A percentile compares a stretch with the other conserved stretches of the same genome.
phyloP scores from a whole-genome alignment of 148 eudicot species.

The Nyssa sinensis region DNA sequence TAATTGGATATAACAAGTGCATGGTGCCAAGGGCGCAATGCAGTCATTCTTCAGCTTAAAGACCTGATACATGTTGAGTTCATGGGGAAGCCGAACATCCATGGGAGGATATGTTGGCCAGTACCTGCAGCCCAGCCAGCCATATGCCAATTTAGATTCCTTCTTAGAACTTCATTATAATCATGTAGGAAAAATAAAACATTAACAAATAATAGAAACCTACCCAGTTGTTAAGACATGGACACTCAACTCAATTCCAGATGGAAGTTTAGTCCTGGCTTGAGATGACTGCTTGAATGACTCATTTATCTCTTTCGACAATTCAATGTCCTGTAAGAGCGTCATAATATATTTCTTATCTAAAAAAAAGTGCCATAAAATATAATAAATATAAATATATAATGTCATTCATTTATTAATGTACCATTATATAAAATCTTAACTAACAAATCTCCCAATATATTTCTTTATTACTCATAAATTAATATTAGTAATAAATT shows the following conservation, averaged over 20 bases:
- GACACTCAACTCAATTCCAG: constrained; percentile 98
- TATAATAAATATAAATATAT: no score
- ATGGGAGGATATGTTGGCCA: constrained; percentile 99
- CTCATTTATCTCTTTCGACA: constrained; percentile 94
- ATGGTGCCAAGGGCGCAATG: neutral
- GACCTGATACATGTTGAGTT: constrained; percentile 96
- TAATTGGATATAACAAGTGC: constrained; percentile 2
- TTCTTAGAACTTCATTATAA: neutral
- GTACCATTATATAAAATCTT: no score
- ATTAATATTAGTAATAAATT: no score
- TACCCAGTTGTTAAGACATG: constrained; percentile 98
- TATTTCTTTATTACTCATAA: no score
- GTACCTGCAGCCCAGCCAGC: constrained; percentile 56
- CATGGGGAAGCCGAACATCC: constrained; percentile 96
- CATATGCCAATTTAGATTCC: constrained; percentile 3
- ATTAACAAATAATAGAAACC: constrained; percentile 12
- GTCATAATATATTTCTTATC: neutral
- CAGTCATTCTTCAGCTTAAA: constrained; percentile 15
- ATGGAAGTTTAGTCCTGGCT: constrained; percentile 92
- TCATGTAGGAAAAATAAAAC: constrained; percentile 1
- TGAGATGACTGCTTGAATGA: constrained; percentile 95
- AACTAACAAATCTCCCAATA: no score
- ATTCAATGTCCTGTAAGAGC: constrained; percentile 77
- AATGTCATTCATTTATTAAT: no score
- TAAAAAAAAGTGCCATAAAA: no score